Evolutionary conservation across 1,284 basidiomycete genomes (phyloP).

Genomic region (Puccinia novopanici): DNA sequence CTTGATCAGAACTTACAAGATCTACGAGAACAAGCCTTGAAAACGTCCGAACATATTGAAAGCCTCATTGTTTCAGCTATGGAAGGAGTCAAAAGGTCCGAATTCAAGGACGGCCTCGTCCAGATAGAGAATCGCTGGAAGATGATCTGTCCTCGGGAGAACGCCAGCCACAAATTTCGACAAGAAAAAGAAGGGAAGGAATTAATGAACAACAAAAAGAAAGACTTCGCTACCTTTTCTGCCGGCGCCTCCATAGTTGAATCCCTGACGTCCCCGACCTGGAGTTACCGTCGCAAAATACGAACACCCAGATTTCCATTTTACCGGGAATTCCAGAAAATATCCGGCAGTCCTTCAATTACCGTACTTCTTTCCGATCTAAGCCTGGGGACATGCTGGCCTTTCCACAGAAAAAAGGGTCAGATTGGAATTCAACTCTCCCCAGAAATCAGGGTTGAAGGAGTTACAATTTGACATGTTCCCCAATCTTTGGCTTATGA

Average conservation of each 20-base stretch:
- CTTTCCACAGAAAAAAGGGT: constrained; percentile 9
- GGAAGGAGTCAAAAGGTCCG: background rate
- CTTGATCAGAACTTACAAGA: constrained; percentile 6
- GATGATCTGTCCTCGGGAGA: background rate
- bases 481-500: constrained; percentile 7
- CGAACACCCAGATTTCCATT: background rate
- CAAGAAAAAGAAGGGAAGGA: background rate
- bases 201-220: background rate
- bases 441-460: background rate
- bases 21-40: background rate
- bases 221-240: background rate
- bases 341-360: background rate
- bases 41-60: background rate
- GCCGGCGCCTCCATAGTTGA: background rate
- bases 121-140: background rate
- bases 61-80: background rate
- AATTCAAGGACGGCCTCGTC: background rate
- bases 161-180: background rate
- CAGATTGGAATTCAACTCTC: constrained; percentile 14
- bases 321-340: background rate
- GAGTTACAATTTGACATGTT: constrained; percentile 9
- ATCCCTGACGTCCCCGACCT: constrained; percentile 1
- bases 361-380: constrained; percentile 5
- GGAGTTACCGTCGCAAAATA: background rate
- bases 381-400: constrained; percentile 10